These are phyloP conservation scores for Cytospora paraplurivora DNA, from an alignment of 2,329 filamentous ascomycete genomes.

Conservation along the genomic window DNA sequence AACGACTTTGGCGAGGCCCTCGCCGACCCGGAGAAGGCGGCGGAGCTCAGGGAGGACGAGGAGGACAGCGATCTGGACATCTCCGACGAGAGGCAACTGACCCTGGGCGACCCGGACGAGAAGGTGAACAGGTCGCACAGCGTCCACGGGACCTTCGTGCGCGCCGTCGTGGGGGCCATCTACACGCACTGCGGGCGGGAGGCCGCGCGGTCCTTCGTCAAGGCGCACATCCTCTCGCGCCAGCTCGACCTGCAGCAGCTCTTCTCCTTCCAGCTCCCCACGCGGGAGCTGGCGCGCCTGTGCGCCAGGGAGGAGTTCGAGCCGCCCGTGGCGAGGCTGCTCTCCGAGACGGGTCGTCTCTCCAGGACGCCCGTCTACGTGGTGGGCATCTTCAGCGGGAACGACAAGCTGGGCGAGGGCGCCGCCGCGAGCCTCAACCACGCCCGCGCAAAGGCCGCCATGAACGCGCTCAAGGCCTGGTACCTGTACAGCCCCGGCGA, in stretches of 20 bases:
- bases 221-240: slow-evolving; percentile 79
- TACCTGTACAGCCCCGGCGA: slow-evolving; percentile 86
- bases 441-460: slow-evolving; percentile 77
- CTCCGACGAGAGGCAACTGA: slow-evolving; percentile 22
- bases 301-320: slow-evolving; percentile 91
- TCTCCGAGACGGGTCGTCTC: slow-evolving; percentile 85
- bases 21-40: slow-evolving; percentile 28
- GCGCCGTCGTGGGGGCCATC: slow-evolving; percentile 80
- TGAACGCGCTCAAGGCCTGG: slow-evolving; percentile 88
- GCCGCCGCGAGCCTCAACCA: slow-evolving; percentile 75
- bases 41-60: slow-evolving; percentile 33
- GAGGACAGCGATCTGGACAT: slow-evolving; percentile 28
- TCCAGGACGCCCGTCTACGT: slow-evolving; percentile 89
- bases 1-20: slow-evolving; percentile 79
- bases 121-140: slow-evolving; percentile 36
- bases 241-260: slow-evolving; percentile 74
- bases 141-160: slow-evolving; percentile 68
- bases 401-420: slow-evolving; percentile 91
- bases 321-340: slow-evolving; percentile 78
- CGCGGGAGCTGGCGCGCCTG: slow-evolving; percentile 77
- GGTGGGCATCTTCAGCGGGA: slow-evolving; percentile 89
- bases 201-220: slow-evolving; percentile 79
- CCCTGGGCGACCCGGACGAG: slow-evolving; percentile 34
- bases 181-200: slow-evolving; percentile 82
- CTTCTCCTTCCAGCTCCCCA: slow-evolving; percentile 83